Conservation (phyloP, 2,329 filamentous ascomycete species). For the Elsinoe perseae region DNA sequence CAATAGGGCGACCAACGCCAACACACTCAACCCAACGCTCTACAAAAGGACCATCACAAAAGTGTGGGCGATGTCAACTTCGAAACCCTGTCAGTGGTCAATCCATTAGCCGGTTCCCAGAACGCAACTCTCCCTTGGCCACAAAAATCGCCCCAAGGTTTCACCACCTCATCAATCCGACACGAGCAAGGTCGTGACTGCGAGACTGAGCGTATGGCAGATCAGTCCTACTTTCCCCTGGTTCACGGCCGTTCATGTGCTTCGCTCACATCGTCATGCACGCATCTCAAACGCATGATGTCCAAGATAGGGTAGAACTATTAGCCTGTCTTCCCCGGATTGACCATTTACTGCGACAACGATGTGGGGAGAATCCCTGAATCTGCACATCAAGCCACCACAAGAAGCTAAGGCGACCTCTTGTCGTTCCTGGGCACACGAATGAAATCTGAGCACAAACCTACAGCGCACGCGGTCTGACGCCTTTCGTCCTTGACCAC, state of each 20-base stretch:
- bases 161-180: background rate
- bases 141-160: background rate
- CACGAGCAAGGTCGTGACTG: background rate
- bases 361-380: background rate
- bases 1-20: no score
- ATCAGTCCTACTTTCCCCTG: background rate
- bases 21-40: no score
- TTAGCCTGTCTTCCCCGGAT: background rate
- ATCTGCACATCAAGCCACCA: conserved; percentile 9
- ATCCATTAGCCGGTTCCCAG: background rate
- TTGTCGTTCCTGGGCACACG: conserved; percentile 10
- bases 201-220: background rate
- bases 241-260: background rate
- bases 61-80: no score
- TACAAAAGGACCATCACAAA: no score
- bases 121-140: background rate
- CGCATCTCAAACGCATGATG: background rate
- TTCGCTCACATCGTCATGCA: background rate
- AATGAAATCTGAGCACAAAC: background rate
- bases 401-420: conserved; percentile 7
- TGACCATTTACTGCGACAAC: background rate
- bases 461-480: background rate
- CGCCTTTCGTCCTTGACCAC: background rate
- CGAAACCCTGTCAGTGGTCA: no score
- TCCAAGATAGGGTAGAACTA: background rate